Evolutionary conservation across 495 filamentous ascomycete species (phyloP).

Genomic region (Beverwykella pulmonaria): DNA sequence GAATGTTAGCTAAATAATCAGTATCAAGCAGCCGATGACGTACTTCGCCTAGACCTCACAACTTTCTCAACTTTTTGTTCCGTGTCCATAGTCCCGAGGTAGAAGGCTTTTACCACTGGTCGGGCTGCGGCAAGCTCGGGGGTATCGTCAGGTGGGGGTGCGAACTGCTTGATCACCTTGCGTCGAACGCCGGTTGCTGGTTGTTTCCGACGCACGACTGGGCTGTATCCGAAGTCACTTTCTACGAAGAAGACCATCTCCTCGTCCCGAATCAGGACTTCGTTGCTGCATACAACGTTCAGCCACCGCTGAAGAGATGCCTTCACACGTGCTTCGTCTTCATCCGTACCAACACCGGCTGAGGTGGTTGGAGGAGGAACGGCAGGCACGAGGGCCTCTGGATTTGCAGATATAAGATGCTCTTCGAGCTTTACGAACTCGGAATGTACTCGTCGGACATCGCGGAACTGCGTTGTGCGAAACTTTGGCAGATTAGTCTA

Average conservation of each 20-base stretch:
- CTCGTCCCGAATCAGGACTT: slow-evolving; percentile 90
- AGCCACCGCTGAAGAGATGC: slow-evolving; percentile 91
- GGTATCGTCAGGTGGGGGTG: slow-evolving; percentile 95
- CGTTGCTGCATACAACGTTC: slow-evolving; percentile 86
- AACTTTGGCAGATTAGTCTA: slow-evolving; percentile 98
- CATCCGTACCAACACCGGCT: slow-evolving; percentile 93
- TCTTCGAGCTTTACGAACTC: slow-evolving; percentile 95
- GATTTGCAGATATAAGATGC: slow-evolving; percentile 92
- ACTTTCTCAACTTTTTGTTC: slow-evolving; percentile 93
- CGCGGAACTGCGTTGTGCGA: slow-evolving; percentile 95
- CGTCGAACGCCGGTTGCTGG: slow-evolving; percentile 93
- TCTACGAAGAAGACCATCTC: slow-evolving; percentile 98
- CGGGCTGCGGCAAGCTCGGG: slow-evolving; percentile 88
- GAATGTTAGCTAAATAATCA: slow-evolving; percentile 8
- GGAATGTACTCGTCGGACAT: slow-evolving; percentile 90
- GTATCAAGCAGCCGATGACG: slow-evolving; percentile 22
- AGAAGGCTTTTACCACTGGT: slow-evolving; percentile 92
- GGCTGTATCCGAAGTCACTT: slow-evolving; percentile 97
- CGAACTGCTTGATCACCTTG: slow-evolving; percentile 97
- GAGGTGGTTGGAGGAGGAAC: slow-evolving; percentile 89
- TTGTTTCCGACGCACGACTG: slow-evolving; percentile 92
- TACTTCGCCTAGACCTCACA: slow-evolving; percentile 90
- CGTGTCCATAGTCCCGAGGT: slow-evolving; percentile 91
- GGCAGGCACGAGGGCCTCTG: slow-evolving; percentile 95
- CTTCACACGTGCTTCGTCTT: slow-evolving; percentile 91